Conservation (phyloP, 768 basidiomycete species). For the Rhodotorula diobovata region DNA sequence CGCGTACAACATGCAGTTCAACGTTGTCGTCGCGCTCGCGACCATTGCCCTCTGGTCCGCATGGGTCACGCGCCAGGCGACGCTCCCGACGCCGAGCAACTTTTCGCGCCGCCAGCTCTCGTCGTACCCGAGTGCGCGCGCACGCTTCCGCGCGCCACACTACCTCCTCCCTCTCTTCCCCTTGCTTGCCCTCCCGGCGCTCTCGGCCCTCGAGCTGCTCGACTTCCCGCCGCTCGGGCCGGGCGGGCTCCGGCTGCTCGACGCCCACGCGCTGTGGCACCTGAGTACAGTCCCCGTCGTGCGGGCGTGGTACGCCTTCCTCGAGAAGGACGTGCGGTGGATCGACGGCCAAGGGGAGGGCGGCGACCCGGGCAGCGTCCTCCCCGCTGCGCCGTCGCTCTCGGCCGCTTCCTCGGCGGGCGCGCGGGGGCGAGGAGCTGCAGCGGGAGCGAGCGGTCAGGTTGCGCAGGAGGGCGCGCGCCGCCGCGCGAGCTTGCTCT, state of each 20-base stretch:
- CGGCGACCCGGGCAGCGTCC: conserved; percentile 1
- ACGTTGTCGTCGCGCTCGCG: conserved; percentile 64
- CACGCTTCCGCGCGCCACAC: conserved; percentile 47
- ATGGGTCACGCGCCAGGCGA: conserved; percentile 58
- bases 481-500: neutral
- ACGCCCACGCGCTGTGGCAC: conserved; percentile 94
- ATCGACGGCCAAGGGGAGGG: conserved; percentile 31
- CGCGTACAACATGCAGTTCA: conserved; percentile 84
- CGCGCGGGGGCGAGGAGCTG: too few species aligned
- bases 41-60: conserved; percentile 79
- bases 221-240: conserved; percentile 65
- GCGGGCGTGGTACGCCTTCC: conserved; percentile 77
- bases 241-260: conserved; percentile 63
- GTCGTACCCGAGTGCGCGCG: conserved; percentile 52
- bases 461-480: neutral
- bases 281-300: conserved; percentile 72
- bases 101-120: conserved; percentile 29
- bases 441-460: too few species aligned
- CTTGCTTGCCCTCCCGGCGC: conserved; percentile 65
- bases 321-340: conserved; percentile 61
- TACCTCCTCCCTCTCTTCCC: conserved; percentile 46
- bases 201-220: conserved; percentile 76
- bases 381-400: neutral
- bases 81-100: conserved; percentile 57
- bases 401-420: neutral